Evolutionary conservation across 176 grass and related monocot species (phyloP).

Genomic region (Eragrostis curvula): DNA sequence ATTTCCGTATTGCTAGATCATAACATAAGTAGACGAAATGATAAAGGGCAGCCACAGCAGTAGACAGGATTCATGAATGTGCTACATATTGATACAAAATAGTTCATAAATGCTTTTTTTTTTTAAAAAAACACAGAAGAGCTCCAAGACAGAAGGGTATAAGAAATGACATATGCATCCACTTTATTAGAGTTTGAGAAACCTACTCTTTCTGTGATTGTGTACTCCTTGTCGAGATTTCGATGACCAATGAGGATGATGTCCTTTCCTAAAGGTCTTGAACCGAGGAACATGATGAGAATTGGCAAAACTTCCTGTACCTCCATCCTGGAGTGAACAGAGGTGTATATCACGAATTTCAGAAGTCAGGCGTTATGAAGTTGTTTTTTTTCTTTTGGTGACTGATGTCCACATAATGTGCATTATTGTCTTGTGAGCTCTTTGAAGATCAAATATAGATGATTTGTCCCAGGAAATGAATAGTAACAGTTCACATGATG

Average conservation of each 20-base stretch:
- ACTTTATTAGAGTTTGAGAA: constrained; percentile 21
- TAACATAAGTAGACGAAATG: background rate
- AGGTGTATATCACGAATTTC: constrained; percentile 1
- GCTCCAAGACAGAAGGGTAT: background rate
- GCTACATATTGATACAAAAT: background rate
- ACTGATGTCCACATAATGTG: background rate
- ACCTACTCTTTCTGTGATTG: constrained; percentile 67
- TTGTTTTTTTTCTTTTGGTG: background rate
- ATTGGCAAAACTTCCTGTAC: constrained; percentile 50
- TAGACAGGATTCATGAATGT: background rate
- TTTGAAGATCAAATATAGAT: constrained; percentile 3
- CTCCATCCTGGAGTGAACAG: constrained; percentile 64
- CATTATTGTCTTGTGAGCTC: background rate
- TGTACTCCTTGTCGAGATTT: constrained; percentile 47
- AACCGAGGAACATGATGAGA: constrained; percentile 55
- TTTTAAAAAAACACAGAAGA: background rate
- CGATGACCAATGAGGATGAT: constrained; percentile 51
- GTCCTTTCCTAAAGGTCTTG: constrained; percentile 57
- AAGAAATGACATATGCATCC: background rate
- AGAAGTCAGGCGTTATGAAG: constrained; percentile 2
- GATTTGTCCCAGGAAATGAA: background rate
- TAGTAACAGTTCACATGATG: background rate
- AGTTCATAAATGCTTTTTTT: constrained; percentile 17
- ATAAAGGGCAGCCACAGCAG: constrained; percentile 1
- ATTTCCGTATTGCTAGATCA: background rate